Conservation (phyloP, 768 basidiomycete genomes). For the Leccinum uliginosum region DNA sequence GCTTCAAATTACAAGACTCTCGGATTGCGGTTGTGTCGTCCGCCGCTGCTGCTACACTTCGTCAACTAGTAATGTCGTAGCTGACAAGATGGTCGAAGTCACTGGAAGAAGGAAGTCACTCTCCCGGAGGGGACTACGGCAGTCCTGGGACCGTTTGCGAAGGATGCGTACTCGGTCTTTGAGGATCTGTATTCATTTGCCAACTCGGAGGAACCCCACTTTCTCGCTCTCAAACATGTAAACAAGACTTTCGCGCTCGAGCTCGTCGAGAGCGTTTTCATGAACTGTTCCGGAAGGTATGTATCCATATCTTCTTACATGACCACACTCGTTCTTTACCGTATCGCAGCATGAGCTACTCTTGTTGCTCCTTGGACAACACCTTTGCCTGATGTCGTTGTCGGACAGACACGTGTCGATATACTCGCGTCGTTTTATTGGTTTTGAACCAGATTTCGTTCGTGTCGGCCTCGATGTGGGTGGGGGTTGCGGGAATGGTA, state of each 20-base stretch:
- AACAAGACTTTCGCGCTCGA: conserved; percentile 95
- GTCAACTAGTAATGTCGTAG: conserved; percentile 95
- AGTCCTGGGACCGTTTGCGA: conserved; percentile 65
- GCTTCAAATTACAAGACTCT: too few species aligned
- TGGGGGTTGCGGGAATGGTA: conserved; percentile 76
- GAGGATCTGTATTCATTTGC: conserved; percentile 90
- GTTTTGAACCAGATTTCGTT: conserved; percentile 86
- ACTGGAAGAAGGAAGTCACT: conserved; percentile 38
- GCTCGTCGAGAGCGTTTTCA: conserved; percentile 96
- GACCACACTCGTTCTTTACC: conserved; percentile 1
- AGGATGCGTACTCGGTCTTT: conserved; percentile 84
- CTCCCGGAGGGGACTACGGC: conserved; percentile 70
- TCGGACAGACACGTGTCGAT: conserved; percentile 81
- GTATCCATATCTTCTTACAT: neutral
- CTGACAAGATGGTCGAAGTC: conserved; percentile 83
- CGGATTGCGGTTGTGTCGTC: too few species aligned
- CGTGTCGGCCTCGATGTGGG: conserved; percentile 61
- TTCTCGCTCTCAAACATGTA: conserved; percentile 76
- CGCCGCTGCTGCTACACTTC: conserved; percentile 91
- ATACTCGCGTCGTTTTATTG: conserved; percentile 90
- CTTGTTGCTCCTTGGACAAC: conserved; percentile 80
- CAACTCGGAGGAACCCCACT: conserved; percentile 72
- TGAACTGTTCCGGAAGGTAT: conserved; percentile 69
- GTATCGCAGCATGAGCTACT: conserved; percentile 68
- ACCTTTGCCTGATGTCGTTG: conserved; percentile 82